Conservation (phyloP, 805 yeast species). For the Torulaspora quercuum region DNA sequence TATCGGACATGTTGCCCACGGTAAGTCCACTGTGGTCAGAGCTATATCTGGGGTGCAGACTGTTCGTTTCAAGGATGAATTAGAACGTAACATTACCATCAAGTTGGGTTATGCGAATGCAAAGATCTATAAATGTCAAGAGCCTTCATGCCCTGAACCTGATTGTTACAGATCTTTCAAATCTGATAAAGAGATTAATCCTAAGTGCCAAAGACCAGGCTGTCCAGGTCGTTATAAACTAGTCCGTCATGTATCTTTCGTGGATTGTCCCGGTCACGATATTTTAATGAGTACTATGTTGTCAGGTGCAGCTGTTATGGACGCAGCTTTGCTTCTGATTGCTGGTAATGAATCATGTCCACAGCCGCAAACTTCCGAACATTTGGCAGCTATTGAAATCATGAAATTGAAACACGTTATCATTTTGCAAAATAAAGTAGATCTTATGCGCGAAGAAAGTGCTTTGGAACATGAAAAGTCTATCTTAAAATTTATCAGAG, state of each 20-base stretch:
- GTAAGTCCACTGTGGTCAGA: slow-evolving; percentile 88
- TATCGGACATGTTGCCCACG: slow-evolving; percentile 95
- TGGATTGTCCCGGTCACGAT: slow-evolving; percentile 99
- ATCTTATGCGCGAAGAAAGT: slow-evolving; percentile 94
- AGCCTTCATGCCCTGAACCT: slow-evolving; percentile 84
- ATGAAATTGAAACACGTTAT: slow-evolving; percentile 97
- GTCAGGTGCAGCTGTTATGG: slow-evolving; percentile 99
- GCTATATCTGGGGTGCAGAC: slow-evolving; percentile 99
- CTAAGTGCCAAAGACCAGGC: slow-evolving; percentile 85
- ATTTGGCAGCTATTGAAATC: slow-evolving; percentile 98
- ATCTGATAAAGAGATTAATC: slow-evolving; percentile 90
- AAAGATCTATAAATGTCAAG: slow-evolving; percentile 90
- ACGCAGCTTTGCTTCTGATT: slow-evolving; percentile 91
- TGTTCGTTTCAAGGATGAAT: slow-evolving; percentile 97
- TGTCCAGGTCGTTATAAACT: slow-evolving; percentile 86
- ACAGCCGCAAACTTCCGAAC: slow-evolving; percentile 99
- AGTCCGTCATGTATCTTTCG: slow-evolving; percentile 95
- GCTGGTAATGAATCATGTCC: slow-evolving; percentile 99
- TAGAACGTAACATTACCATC: slow-evolving; percentile 98
- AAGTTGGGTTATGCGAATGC: slow-evolving; percentile 99
- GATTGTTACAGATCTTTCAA: slow-evolving; percentile 93
- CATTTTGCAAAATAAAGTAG: slow-evolving; percentile 96
- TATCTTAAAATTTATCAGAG: slow-evolving; percentile 86
- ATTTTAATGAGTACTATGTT: slow-evolving; percentile 99
- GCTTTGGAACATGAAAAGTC: slow-evolving; percentile 95